Percentiles rank a stretch among this genome's conserved stretches.
These are phyloP conservation scores for Beauveria rudraprayagi DNA, from an alignment of 2,329 filamentous ascomycete genomes.

Conservation along the genomic window DNA sequence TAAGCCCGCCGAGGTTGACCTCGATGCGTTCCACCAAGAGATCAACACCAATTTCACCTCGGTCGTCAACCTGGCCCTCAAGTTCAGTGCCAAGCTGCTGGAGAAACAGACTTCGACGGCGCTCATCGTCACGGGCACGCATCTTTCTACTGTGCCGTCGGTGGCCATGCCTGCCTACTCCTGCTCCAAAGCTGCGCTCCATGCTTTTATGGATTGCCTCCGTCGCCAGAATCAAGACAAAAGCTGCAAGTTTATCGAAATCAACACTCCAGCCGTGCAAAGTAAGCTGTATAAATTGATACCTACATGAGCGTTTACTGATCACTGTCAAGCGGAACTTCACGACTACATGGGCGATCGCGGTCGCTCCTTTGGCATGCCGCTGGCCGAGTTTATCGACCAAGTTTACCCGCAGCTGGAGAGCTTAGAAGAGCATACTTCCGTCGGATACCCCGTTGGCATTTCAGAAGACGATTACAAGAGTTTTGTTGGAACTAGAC, in stretches of 20 bases:
- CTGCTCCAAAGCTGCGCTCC: constrained; percentile 17
- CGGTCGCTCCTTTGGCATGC: constrained; percentile 21
- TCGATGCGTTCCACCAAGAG: constrained; percentile 19
- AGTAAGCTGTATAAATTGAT: background rate
- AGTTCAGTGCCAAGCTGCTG: constrained; percentile 14
- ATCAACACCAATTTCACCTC: constrained; percentile 17
- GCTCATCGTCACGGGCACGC: constrained; percentile 16
- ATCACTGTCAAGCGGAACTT: constrained; percentile 8
- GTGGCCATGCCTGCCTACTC: constrained; percentile 15
- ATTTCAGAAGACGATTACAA: background rate
- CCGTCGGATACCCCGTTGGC: background rate
- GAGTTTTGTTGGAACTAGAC: constrained; percentile 4
- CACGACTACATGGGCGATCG: constrained; percentile 13
- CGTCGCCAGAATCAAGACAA: constrained; percentile 14
- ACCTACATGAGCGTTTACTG: background rate
- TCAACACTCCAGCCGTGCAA: constrained; percentile 17
- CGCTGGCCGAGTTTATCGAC: constrained; percentile 32
- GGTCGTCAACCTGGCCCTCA: constrained; percentile 17
- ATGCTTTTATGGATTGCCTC: constrained; percentile 16
- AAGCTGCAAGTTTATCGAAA: constrained; percentile 16
- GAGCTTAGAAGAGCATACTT: constrained; percentile 30
- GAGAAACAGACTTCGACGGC: constrained; percentile 12
- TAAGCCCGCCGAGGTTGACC: constrained; percentile 16
- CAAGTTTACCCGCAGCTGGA: constrained; percentile 36
- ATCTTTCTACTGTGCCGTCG: constrained; percentile 14